These are phyloP conservation scores for Antarctomyces pellizariae DNA, from an alignment of 495 filamentous ascomycete genomes.

Conservation along the genomic window DNA sequence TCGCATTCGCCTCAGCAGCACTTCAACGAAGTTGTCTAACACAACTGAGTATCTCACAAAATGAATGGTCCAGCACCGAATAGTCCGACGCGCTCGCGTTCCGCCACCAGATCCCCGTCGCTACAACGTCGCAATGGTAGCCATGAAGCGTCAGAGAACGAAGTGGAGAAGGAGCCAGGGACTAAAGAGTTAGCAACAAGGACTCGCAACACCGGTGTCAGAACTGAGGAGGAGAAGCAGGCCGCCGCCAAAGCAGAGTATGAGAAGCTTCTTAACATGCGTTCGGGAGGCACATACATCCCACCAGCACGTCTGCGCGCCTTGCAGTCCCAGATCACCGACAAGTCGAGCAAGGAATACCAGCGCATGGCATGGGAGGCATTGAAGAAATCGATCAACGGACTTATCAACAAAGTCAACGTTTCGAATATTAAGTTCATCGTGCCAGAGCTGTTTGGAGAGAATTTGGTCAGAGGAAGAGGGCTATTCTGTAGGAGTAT, in stretches of 20 bases:
- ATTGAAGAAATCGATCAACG: slow-evolving; percentile 95
- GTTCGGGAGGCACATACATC: slow-evolving; percentile 88
- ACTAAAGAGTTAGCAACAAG: too few species aligned
- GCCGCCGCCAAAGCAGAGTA: slow-evolving; percentile 69
- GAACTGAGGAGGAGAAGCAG: slow-evolving; percentile 66
- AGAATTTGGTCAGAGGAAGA: slow-evolving; percentile 78
- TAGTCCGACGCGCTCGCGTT: too few species aligned
- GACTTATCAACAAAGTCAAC: slow-evolving; percentile 96
- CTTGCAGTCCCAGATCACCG: slow-evolving; percentile 87
- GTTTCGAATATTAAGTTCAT: slow-evolving; percentile 93
- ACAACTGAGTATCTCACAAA: too few species aligned
- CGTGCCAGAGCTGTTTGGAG: slow-evolving; percentile 79
- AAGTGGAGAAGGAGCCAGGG: too few species aligned
- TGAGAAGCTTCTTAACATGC: slow-evolving; percentile 68
- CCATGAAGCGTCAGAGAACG: too few species aligned
- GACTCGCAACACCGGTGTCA: too few species aligned
- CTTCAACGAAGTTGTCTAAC: too few species aligned
- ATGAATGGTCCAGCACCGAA: too few species aligned
- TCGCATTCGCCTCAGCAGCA: too few species aligned
- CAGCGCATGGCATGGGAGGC: slow-evolving; percentile 99
- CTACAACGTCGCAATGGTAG: too few species aligned
- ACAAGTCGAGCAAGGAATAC: slow-evolving; percentile 89
- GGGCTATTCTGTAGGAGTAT: slow-evolving; percentile 86
- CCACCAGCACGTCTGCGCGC: slow-evolving; percentile 78
- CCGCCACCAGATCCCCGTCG: too few species aligned